phyloP scores from a whole-genome alignment of 2,329 filamentous ascomycete genomes.

The Alternaria angustiovoidea region DNA sequence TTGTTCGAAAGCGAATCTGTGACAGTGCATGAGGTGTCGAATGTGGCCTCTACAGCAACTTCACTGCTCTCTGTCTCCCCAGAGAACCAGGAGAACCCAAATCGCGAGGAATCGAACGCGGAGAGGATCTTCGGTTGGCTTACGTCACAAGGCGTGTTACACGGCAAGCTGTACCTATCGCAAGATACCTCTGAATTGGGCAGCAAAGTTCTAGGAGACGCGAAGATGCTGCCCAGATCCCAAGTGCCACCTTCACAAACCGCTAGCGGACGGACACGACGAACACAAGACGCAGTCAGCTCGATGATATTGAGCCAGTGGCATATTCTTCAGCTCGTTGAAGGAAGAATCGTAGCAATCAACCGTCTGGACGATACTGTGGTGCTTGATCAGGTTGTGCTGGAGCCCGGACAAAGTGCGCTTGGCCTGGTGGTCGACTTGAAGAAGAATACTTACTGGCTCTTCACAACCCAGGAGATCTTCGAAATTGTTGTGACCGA shows the following conservation, averaged over 20 bases:
- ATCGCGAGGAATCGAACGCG: slow-evolving; percentile 62
- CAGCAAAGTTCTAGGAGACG: slow-evolving; percentile 76
- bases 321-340: slow-evolving; percentile 86
- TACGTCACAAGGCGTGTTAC: slow-evolving; percentile 83
- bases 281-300: slow-evolving; percentile 75
- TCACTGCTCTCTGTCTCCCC: slow-evolving; percentile 80
- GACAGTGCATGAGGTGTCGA: slow-evolving; percentile 74
- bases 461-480: slow-evolving; percentile 90
- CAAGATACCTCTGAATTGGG: slow-evolving; percentile 72
- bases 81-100: slow-evolving; percentile 64
- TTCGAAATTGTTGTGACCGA: slow-evolving; percentile 92
- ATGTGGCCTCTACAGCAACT: slow-evolving; percentile 65
- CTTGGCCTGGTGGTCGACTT: slow-evolving; percentile 88
- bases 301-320: slow-evolving; percentile 90
- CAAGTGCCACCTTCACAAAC: slow-evolving; percentile 75
- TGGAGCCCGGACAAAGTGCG: slow-evolving; percentile 79
- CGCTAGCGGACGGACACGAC: slow-evolving; percentile 68
- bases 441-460: slow-evolving; percentile 97
- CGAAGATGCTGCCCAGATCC: slow-evolving; percentile 77
- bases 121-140: slow-evolving; percentile 91
- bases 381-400: slow-evolving; percentile 86
- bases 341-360: slow-evolving; percentile 81
- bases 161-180: slow-evolving; percentile 77
- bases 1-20: slow-evolving; percentile 90
- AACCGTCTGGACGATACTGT: slow-evolving; percentile 87